Evolutionary conservation across 2,329 filamentous ascomycete genomes (phyloP), one percentile per base, ranked within the genome.

Genomic region (Phaeomoniella chlamydospora): DNA sequence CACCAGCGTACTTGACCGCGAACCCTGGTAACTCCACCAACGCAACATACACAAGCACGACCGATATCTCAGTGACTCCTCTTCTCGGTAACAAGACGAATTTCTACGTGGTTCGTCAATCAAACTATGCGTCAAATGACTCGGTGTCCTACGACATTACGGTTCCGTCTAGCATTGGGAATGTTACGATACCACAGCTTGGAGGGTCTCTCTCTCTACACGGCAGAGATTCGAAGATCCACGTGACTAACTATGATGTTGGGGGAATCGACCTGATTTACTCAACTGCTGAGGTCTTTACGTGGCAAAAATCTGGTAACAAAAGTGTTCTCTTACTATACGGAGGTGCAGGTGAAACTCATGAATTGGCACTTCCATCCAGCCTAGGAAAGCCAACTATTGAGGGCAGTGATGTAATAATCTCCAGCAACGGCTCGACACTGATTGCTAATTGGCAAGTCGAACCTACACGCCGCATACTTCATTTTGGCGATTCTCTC

Each of bases 41-140:
- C 22, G 54, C 64, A 5, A 57, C 59, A 4, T 68, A 69, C 15
- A 59, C 70, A 2, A 72, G 70, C 48, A 74, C 64, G 16, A 50
- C 63, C 3, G 43, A 52, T 1, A 60, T 65, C 31, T 58, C 80
- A 12, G 65, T 72, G 14, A 84, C 80, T 1, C 74, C 75, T 1
- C 53, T 85, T 1, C 57, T 68, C 1, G 68, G 66, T 14, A 64
- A 73, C 35, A 63, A 58, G 0, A 62, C 65, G 2, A 70, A 63
- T 17, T 83, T 80, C 56, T 86, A 75, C 50, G 65, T 87, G 2
- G 58, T 77, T 3, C 65, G 80, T 22, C 81, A 88, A 47, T 54
- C 69, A 0, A 68, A 75, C 37, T 84, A 80, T 49, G 68, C 71
- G n/a, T 69, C 65, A 12, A 57, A 65, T 0, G 63, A 56, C 0